Conservation (phyloP, 164 flowering plant genomes). For the Macadamia integrifolia region DNA sequence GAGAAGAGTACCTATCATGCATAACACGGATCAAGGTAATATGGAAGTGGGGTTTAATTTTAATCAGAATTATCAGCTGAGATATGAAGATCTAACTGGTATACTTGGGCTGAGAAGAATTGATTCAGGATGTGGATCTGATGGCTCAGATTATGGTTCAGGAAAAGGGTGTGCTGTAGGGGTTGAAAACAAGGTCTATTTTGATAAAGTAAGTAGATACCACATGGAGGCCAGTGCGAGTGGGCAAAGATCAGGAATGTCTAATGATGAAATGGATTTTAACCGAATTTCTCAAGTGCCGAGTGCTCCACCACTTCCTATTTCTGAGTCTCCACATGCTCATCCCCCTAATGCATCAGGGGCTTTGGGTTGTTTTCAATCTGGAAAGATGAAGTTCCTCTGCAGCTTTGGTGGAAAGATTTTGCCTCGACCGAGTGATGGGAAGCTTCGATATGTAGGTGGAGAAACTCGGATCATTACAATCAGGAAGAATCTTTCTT, state of each 20-base stretch:
- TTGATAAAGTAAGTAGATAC: slow-evolving; percentile 19
- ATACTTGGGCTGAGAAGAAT: slow-evolving; percentile 38
- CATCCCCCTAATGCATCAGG: slow-evolving; percentile 23
- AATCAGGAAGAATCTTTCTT: slow-evolving; percentile 40
- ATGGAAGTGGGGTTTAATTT: slow-evolving; percentile 18
- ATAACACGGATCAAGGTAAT: slow-evolving; percentile 22
- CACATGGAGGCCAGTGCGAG: slow-evolving; percentile 21
- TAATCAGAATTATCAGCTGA: slow-evolving; percentile 23
- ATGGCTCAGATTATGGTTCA: slow-evolving; percentile 12
- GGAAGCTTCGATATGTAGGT: slow-evolving; percentile 86
- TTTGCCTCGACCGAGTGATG: slow-evolving; percentile 73
- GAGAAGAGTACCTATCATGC: slow-evolving; percentile 19
- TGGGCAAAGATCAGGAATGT: slow-evolving; percentile 19
- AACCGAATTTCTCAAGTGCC: slow-evolving; percentile 18
- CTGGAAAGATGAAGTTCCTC: slow-evolving; percentile 60
- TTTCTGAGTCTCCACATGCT: slow-evolving; percentile 28
- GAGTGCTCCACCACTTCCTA: slow-evolving; percentile 15
- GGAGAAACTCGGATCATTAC: slow-evolving; percentile 81
- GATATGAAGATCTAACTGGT: slow-evolving; percentile 42
- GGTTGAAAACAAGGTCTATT: slow-evolving; percentile 22
- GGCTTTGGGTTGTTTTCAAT: slow-evolving; percentile 29
- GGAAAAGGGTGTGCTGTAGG: slow-evolving; percentile 10
- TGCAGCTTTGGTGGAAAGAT: slow-evolving; percentile 91
- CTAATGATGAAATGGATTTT: slow-evolving; percentile 16
- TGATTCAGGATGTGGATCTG: slow-evolving; percentile 26